Base-by-base conservation (phyloP, 2,329 filamentous ascomycete genomes). In the Rhynchosporium graminicola region DNA sequence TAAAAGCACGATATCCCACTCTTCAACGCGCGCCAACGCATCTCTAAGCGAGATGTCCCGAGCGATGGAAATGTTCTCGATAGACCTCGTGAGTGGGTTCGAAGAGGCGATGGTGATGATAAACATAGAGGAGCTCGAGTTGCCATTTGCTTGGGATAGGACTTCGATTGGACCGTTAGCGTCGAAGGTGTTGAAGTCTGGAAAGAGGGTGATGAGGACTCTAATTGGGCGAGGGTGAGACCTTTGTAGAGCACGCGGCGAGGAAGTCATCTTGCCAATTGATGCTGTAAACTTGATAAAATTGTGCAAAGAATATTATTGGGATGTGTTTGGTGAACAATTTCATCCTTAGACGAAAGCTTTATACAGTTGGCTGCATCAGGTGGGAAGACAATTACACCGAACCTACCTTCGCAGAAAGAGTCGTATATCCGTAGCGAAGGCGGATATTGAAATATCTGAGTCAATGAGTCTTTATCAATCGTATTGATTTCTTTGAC, bases 151-250 rank as follows among this genome's bases (percentile, higher is more conserved):
- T 40, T 59, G 43, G 5, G 43, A 48, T 33, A 59, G 33, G 45
- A 48, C 45, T 29, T 59, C 46, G 43, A 59, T 59, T 4, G 56
- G 56, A 2, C 56, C 56, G 12, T 48, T 59, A n/a, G 56, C 56
- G 20, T 59, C 56, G 56, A 59, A 50, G 8, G 56, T 48, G 36
- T 59, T 59, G 31, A 59, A 38, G 45, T 50, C 31, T n/a, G 56
- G 56, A 31, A 59, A 59, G 45, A 59, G 56, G 15, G 56, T 45
- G 31, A 59, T 50, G 26, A 48, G 46, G 45, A 59, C 45, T 50
- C 50, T 48, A 1, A 59, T n/a, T 4, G 56, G 43, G 33, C 20
- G 45, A 4, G 9, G 31, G 2, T 29, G 26, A 4, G 29, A 38
- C 15, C 12, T 40, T 12, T 50, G 29, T 4, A 59, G 31, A 4